phyloP scores from a whole-genome alignment of 129 eudicot genomes.

The Heracleum sosnowskyi region DNA sequence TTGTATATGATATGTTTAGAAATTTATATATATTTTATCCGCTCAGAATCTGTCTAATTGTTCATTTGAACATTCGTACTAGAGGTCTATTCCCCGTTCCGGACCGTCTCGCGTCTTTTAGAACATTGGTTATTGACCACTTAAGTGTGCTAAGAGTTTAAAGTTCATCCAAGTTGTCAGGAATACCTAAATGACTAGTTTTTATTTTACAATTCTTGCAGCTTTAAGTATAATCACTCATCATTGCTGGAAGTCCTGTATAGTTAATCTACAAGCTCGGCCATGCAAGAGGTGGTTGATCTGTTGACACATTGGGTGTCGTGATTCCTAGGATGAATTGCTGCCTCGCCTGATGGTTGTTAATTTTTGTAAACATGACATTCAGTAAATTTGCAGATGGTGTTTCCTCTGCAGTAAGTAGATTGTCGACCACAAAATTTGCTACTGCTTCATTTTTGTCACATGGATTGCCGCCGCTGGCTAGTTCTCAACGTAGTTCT shows the following conservation, averaged over 20 bases:
- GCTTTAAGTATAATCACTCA: constrained; percentile 9
- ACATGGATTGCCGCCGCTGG: constrained; percentile 61
- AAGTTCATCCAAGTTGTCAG: not conserved
- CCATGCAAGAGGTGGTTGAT: constrained; percentile 19
- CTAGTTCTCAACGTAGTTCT: constrained; percentile 38
- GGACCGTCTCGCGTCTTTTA: not conserved
- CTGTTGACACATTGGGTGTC: constrained; percentile 6
- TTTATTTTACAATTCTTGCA: constrained; percentile 20
- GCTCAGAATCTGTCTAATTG: not conserved
- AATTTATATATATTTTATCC: not conserved
- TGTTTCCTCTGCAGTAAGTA: constrained; percentile 46
- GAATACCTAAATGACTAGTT: constrained; percentile 12
- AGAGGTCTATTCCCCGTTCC: not conserved
- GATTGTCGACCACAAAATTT: constrained; percentile 40
- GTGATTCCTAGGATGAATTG: constrained; percentile 15
- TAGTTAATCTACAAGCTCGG: constrained; percentile 5
- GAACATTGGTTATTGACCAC: not conserved
- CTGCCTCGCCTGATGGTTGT: constrained; percentile 12
- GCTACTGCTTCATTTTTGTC: constrained; percentile 32
- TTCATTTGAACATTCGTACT: no score
- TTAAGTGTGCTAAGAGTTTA: not conserved
- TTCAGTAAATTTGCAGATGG: constrained; percentile 47
- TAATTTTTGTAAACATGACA: constrained; percentile 41
- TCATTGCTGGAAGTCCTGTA: constrained; percentile 16
- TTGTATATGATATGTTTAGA: no score